Evolutionary conservation across 2,329 filamentous ascomycete genomes (phyloP).

Genomic region (Tolypocladium tundrense): DNA sequence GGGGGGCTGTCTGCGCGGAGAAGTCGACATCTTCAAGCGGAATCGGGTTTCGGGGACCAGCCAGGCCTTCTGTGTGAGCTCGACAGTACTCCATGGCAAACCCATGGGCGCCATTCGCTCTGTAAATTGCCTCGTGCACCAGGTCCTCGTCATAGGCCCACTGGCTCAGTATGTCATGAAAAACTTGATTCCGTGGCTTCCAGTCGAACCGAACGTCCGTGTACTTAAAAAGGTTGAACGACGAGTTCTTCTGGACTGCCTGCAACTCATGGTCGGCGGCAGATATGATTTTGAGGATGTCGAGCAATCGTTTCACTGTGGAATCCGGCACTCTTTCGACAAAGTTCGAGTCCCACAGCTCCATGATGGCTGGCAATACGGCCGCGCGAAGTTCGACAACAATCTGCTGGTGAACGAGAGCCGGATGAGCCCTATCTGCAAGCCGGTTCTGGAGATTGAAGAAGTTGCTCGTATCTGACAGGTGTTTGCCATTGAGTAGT

Average conservation of each 20-base stretch:
- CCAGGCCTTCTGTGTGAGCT: conserved; percentile 46
- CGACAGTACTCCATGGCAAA: conserved; percentile 66
- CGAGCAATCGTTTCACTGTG: conserved; percentile 69
- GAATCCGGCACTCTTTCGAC: conserved; percentile 70
- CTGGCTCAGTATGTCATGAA: conserved; percentile 19
- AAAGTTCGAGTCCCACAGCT: conserved; percentile 77
- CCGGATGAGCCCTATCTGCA: conserved; percentile 30
- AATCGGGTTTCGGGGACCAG: conserved; percentile 56
- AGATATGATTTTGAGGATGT: conserved; percentile 71
- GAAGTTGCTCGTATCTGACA: conserved; percentile 64
- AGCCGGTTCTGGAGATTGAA: conserved; percentile 30
- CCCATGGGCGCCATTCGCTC: conserved; percentile 57
- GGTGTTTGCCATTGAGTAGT: conserved; percentile 66
- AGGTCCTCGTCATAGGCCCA: conserved; percentile 43
- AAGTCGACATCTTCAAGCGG: conserved; percentile 46
- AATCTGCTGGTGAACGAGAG: conserved; percentile 55
- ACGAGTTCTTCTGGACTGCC: conserved; percentile 44
- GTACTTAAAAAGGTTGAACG: conserved; percentile 32
- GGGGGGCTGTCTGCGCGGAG: conserved; percentile 17
- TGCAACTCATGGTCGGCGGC: conserved; percentile 65
- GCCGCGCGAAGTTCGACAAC: conserved; percentile 76
- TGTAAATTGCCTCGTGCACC: conserved; percentile 69
- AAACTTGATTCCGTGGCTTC: conserved; percentile 19
- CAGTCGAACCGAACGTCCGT: conserved; percentile 36
- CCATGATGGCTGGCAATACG: conserved; percentile 63